Conservation (phyloP, 129 eudicot species). For the Flaveria trinervia region DNA sequence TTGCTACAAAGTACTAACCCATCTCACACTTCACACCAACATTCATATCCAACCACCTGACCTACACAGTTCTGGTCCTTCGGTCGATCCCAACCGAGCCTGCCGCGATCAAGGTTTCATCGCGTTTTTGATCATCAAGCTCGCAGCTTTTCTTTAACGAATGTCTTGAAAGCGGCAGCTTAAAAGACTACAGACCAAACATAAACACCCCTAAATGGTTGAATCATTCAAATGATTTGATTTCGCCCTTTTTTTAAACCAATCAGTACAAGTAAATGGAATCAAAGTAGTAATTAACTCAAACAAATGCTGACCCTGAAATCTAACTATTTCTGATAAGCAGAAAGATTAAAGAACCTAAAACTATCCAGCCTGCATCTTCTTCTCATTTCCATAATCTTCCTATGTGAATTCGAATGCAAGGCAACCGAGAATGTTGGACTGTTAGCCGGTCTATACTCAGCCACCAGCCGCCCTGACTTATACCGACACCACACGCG, state of each 20-base stretch:
- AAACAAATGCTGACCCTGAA: constrained; percentile 19
- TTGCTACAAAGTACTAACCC: not conserved
- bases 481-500: constrained; percentile 90
- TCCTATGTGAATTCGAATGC: constrained; percentile 85
- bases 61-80: not conserved
- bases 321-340: constrained; percentile 10
- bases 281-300: not conserved
- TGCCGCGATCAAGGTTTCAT: no score
- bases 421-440: constrained; percentile 61
- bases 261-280: constrained; percentile 18
- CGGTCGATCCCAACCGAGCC: no score
- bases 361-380: constrained; percentile 43
- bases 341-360: not conserved
- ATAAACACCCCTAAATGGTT: not conserved
- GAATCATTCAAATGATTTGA: not conserved
- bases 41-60: not conserved
- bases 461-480: constrained; percentile 77
- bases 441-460: constrained; percentile 81
- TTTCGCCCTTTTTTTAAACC: not conserved
- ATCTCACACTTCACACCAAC: not conserved
- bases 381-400: constrained; percentile 76
- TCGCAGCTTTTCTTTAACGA: not conserved
- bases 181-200: not conserved
- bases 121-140: not conserved
- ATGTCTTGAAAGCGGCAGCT: not conserved